Evolutionary conservation across 352 stramenopile species (phyloP).

Genomic region (Phytopythium oedochilum): DNA sequence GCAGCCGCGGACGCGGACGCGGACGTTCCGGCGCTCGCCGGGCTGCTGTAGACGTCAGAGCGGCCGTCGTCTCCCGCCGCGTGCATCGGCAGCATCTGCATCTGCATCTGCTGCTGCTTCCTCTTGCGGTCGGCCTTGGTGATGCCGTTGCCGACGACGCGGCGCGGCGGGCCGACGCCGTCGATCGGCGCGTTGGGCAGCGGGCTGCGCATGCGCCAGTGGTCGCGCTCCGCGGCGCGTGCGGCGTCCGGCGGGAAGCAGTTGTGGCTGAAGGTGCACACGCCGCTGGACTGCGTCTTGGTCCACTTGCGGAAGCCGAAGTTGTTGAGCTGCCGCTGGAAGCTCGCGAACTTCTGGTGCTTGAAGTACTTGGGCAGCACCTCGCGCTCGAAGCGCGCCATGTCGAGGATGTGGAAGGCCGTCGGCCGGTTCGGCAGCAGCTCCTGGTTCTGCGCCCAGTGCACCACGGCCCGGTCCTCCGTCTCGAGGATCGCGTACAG

Average conservation of each 20-base stretch:
- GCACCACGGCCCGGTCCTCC: constrained; percentile 63
- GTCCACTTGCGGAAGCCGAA: constrained; percentile 83
- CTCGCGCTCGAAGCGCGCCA: constrained; percentile 78
- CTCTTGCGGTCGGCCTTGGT: constrained; percentile 40
- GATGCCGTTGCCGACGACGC: constrained; percentile 43
- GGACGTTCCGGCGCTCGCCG: constrained; percentile 15
- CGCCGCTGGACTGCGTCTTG: constrained; percentile 67
- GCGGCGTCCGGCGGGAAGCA: constrained; percentile 64
- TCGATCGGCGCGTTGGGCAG: constrained; percentile 17
- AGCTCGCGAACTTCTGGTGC: constrained; percentile 88
- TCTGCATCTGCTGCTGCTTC: constrained; percentile 17
- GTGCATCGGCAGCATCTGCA: no score
- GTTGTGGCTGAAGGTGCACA: constrained; percentile 85
- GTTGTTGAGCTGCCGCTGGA: constrained; percentile 87
- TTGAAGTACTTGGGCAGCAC: constrained; percentile 93
- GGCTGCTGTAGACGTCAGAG: constrained; percentile 26
- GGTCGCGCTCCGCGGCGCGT: constrained; percentile 46
- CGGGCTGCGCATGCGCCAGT: constrained; percentile 67
- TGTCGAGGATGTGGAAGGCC: constrained; percentile 77
- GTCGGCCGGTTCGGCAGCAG: constrained; percentile 50
- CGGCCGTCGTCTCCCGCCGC: no score
- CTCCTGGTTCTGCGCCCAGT: constrained; percentile 68
- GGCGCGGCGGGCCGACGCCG: constrained; percentile 7
- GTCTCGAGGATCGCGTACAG: constrained; percentile 77
- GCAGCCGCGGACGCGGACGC: background rate